phyloP scores from a whole-genome alignment of 768 basidiomycete species.

The Hysterangium stoloniferum region DNA sequence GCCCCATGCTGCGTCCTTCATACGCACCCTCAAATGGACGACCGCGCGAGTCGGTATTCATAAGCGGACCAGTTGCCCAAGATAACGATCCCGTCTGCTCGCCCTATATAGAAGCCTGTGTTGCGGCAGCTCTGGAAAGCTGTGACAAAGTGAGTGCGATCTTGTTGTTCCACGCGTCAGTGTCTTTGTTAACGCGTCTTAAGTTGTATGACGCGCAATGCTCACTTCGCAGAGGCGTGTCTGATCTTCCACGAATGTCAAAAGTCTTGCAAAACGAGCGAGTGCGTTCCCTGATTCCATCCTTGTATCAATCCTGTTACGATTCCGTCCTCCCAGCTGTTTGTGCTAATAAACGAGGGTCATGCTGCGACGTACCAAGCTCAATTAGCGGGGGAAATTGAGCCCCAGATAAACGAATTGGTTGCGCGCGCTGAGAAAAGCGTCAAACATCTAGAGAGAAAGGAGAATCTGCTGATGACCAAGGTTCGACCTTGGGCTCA shows the following conservation, averaged over 20 bases:
- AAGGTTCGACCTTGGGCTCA: slow-evolving; percentile 38
- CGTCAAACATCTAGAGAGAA: slow-evolving; percentile 50
- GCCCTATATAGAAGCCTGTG: slow-evolving; percentile 66
- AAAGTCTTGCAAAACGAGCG: slow-evolving; percentile 60
- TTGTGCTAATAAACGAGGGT: slow-evolving; percentile 63
- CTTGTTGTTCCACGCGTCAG: not conserved
- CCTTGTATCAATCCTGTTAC: not conserved
- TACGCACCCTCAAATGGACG: slow-evolving; percentile 11
- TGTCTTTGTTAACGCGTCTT: slow-evolving; percentile 15
- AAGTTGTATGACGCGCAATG: slow-evolving; percentile 65
- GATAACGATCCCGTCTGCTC: slow-evolving; percentile 63
- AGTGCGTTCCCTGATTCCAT: slow-evolving; percentile 29
- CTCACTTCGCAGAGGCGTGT: slow-evolving; percentile 60
- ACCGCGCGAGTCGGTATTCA: slow-evolving; percentile 61
- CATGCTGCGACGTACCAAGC: slow-evolving; percentile 69
- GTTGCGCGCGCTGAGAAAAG: slow-evolving; percentile 66
- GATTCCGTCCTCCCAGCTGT: slow-evolving; percentile 40
- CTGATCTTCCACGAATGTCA: slow-evolving; percentile 64
- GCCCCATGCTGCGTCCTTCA: slow-evolving; percentile 8
- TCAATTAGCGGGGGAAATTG: slow-evolving; percentile 70
- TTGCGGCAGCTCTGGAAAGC: slow-evolving; percentile 71
- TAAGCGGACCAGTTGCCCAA: slow-evolving; percentile 57
- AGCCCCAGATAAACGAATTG: slow-evolving; percentile 72
- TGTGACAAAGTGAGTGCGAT: slow-evolving; percentile 39
- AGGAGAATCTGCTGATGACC: slow-evolving; percentile 49